These are phyloP conservation scores for Coprinopsis cinerea DNA, from an alignment of 768 basidiomycete genomes.

Conservation along the genomic window DNA sequence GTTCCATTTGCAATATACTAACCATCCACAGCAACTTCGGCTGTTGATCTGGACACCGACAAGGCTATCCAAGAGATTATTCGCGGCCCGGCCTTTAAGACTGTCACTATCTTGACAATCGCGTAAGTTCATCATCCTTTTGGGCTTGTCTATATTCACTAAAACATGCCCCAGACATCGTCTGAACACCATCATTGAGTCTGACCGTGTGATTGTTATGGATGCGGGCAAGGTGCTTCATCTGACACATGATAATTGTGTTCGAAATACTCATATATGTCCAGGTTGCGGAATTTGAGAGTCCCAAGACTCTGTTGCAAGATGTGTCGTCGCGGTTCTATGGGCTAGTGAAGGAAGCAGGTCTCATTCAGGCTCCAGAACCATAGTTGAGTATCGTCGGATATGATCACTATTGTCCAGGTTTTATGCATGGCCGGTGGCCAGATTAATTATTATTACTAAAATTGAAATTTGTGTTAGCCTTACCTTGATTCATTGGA, in stretches of 20 bases:
- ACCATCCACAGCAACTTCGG: constrained; percentile 61
- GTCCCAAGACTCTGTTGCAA: not conserved
- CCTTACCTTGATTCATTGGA: no score
- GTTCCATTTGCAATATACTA: not conserved
- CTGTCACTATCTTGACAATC: constrained; percentile 83
- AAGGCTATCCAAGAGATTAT: constrained; percentile 85
- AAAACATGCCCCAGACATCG: constrained; percentile 46
- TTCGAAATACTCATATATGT: not conserved
- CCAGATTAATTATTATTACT: no score
- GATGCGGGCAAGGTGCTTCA: constrained; percentile 60
- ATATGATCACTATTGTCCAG: no score
- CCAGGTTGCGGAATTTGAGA: constrained; percentile 12
- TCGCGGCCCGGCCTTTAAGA: constrained; percentile 66
- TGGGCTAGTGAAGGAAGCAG: not conserved
- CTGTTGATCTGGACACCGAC: constrained; percentile 89
- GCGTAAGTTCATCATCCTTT: constrained; percentile 46
- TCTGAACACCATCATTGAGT: constrained; percentile 80
- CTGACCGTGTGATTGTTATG: constrained; percentile 77
- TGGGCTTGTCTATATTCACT: not conserved
- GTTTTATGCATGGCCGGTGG: no score
- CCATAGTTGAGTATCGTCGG: no score
- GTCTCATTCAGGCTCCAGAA: not conserved
- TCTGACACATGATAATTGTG: not conserved
- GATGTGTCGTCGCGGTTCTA: not conserved
- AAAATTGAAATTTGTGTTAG: no score